phyloP scores from a whole-genome alignment of 73 alveolate species.

The Paramecium pentaurelia region DNA sequence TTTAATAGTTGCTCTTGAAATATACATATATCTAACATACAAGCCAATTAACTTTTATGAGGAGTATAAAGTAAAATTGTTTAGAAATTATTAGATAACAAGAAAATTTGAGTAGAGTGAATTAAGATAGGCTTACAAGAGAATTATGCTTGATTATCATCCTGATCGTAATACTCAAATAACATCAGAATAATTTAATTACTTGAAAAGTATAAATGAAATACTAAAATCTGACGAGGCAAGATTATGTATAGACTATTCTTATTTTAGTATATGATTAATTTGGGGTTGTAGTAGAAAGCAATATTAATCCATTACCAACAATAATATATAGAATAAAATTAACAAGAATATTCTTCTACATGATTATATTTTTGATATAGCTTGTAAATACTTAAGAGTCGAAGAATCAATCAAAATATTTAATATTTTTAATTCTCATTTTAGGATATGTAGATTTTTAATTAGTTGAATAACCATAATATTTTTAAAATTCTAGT shows the following conservation, averaged over 20 bases:
- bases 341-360: background rate
- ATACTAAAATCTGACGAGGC: background rate
- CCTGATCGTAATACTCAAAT: background rate
- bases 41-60: background rate
- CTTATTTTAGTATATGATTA: background rate
- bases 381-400: background rate
- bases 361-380: background rate
- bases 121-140: background rate
- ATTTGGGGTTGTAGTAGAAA: background rate
- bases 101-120: background rate
- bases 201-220: background rate
- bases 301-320: slow-evolving; percentile 3
- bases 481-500: background rate
- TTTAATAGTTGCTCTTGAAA: background rate
- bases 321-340: background rate
- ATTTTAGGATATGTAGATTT: background rate
- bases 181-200: background rate
- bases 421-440: background rate
- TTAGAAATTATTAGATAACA: background rate
- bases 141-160: background rate
- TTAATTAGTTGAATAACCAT: background rate
- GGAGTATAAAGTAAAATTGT: background rate
- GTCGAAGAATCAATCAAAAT: background rate
- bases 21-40: background rate
- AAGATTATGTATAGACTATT: background rate